phyloP scores from a whole-genome alignment of 225 moss, liverwort and hornwort genomes.

The Climacium dendroides region DNA sequence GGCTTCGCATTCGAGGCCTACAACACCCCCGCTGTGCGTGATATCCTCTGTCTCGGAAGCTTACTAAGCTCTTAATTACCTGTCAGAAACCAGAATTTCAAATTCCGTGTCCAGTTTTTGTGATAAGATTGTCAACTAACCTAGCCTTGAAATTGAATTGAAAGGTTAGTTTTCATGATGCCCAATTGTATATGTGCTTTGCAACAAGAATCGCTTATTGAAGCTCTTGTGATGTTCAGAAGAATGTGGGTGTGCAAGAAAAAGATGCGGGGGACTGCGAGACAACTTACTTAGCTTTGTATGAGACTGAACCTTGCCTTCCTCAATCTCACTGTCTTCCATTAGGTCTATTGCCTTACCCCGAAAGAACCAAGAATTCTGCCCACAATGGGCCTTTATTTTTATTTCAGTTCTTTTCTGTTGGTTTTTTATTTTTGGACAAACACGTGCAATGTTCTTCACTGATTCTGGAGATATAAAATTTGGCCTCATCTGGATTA shows the following conservation, averaged over 20 bases:
- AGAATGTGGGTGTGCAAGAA: conserved; percentile 49
- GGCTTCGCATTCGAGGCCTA: conserved; percentile 93
- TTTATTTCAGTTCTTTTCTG: neutral
- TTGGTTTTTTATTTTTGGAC: neutral
- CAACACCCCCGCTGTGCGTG: conserved; percentile 46
- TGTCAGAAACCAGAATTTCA: neutral
- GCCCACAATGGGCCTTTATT: neutral
- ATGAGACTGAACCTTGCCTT: neutral
- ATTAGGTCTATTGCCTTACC: neutral
- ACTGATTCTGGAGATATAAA: neutral
- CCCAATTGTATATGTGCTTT: neutral
- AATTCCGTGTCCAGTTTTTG: neutral
- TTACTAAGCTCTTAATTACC: neutral
- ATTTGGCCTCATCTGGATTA: neutral
- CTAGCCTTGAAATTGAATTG: neutral
- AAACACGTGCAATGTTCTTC: neutral
- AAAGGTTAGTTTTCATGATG: neutral
- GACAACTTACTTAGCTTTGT: conserved; percentile 57
- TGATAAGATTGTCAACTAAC: neutral
- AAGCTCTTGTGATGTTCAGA: conserved; percentile 22
- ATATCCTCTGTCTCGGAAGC: neutral
- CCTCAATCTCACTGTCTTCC: neutral
- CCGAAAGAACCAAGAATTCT: neutral
- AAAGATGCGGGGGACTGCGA: conserved; percentile 46
- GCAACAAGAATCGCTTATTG: neutral